These are phyloP conservation scores for Aspergillus uvarum DNA, from an alignment of 2,329 filamentous ascomycete species.

Conservation along the genomic window DNA sequence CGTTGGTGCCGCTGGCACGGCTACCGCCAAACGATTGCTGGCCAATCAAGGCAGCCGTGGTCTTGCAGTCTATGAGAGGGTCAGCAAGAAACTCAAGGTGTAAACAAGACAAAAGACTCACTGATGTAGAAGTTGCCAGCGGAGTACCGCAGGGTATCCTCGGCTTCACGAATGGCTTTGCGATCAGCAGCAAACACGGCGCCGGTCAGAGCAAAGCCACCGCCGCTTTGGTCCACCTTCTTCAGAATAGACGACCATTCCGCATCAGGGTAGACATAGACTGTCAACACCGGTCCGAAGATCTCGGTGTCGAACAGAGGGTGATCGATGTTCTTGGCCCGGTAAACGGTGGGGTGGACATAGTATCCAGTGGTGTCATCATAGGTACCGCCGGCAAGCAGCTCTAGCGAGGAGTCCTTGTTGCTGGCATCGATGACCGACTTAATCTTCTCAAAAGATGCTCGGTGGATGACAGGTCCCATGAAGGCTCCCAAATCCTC, in stretches of 20 bases:
- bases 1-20: slow-evolving; percentile 68
- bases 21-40: slow-evolving; percentile 72
- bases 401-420: slow-evolving; percentile 65
- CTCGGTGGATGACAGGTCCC: slow-evolving; percentile 78
- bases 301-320: slow-evolving; percentile 72
- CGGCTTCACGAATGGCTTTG: slow-evolving; percentile 35
- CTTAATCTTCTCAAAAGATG: slow-evolving; percentile 74
- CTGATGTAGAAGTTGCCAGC: slow-evolving; percentile 46
- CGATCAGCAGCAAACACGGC: slow-evolving; percentile 42
- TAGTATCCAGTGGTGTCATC: slow-evolving; percentile 75
- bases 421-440: slow-evolving; percentile 75
- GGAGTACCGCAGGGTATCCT: slow-evolving; percentile 37
- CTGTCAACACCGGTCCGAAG: slow-evolving; percentile 72
- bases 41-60: slow-evolving; percentile 69
- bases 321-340: slow-evolving; percentile 68
- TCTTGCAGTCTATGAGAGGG: slow-evolving; percentile 39
- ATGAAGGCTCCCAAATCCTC: slow-evolving; percentile 63
- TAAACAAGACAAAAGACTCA: slow-evolving; percentile 13
- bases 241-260: slow-evolving; percentile 60
- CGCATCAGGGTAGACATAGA: slow-evolving; percentile 74
- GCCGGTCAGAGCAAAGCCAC: slow-evolving; percentile 40
- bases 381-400: slow-evolving; percentile 72
- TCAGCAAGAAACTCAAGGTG: not conserved
- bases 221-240: slow-evolving; percentile 35
- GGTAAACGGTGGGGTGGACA: slow-evolving; percentile 77